Evolutionary conservation across 2,329 filamentous ascomycete species (phyloP), one percentile per base, ranked within the genome.

Genomic region (Pseudogymnoascus sp.): DNA sequence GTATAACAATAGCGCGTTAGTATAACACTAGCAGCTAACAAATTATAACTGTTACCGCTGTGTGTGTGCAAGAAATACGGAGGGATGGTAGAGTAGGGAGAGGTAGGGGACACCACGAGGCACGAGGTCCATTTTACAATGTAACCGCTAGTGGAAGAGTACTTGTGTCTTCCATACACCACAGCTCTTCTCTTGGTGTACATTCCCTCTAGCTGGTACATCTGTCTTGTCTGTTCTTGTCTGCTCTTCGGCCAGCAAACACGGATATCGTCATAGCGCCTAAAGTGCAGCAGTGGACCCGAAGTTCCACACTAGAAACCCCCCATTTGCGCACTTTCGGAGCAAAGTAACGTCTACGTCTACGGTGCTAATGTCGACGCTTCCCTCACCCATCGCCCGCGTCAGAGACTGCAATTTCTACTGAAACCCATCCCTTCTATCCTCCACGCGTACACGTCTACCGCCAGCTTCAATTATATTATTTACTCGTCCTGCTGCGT

Each of bases 331-430:
- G 39, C 20, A 43, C 39, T 43, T 50, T 41, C 43, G 14, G 43
- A 30, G 43, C n/a, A 50, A 50, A 30, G 43, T 50, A 25, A 25
- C 22, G 22, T 25, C 22, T 25, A 50, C 43, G 43, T 50, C 22
- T 50, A 6, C 43, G 43, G 6, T 50, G 22, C 41, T 47, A 47
- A 22, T n/a, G 14, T 47, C 41, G 8, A n/a, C 41, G 12, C 20
- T 28, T 47, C 14, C 43, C 20, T 28, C 43, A 30, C 25, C 25
- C 28, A 53, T 53, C n/a, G 28, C n/a, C 47, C 47, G 25, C 47
- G 28, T 53, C 47, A 53, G 28, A 53, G 47, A 53, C 47, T 53
- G 28, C 47, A 53, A 53, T 53, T 53, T 53, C 47, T 33, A 53
- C 47, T 53, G 47, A 53, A 53, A 53, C 47, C 30, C 9, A 11